These are phyloP conservation scores for Sporisorium scitamineum DNA, from an alignment of 1,284 basidiomycete species.

Conservation along the genomic window DNA sequence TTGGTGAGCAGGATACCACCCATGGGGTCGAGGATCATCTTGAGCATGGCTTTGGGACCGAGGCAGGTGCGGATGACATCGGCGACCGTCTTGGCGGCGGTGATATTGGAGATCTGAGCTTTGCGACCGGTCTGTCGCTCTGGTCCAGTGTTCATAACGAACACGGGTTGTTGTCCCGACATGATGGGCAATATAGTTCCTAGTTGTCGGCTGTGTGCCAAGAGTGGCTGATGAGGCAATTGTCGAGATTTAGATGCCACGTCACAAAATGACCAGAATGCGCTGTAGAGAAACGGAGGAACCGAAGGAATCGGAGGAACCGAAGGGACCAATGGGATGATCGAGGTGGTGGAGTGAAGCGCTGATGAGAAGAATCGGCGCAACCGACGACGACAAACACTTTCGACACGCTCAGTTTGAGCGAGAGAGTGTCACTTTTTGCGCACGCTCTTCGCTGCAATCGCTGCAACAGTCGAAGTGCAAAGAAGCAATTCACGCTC, in stretches of 20 bases:
- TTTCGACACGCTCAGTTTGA: neutral
- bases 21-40: slow-evolving; percentile 91
- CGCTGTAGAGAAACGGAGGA: neutral
- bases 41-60: slow-evolving; percentile 97
- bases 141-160: slow-evolving; percentile 79
- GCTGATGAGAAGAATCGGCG: slow-evolving; percentile 11
- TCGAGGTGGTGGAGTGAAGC: slow-evolving; percentile 4
- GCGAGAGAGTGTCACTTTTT: slow-evolving; percentile 33
- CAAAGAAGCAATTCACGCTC: slow-evolving; percentile 1
- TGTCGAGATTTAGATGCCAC: neutral
- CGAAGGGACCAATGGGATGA: neutral
- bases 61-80: slow-evolving; percentile 99
- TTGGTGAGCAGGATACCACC: slow-evolving; percentile 78
- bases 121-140: slow-evolving; percentile 93
- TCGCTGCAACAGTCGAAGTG: slow-evolving; percentile 1
- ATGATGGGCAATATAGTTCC: slow-evolving; percentile 36
- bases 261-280: neutral
- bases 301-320: neutral
- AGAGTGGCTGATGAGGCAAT: neutral
- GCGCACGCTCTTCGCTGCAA: slow-evolving; percentile 1
- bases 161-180: slow-evolving; percentile 68
- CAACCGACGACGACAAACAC: slow-evolving; percentile 4
- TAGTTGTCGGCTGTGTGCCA: neutral
- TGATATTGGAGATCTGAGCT: slow-evolving; percentile 97
- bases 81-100: slow-evolving; percentile 97